Conservation (phyloP, 352 stramenopile genomes). For the Globisporangium cylindrosporum region DNA sequence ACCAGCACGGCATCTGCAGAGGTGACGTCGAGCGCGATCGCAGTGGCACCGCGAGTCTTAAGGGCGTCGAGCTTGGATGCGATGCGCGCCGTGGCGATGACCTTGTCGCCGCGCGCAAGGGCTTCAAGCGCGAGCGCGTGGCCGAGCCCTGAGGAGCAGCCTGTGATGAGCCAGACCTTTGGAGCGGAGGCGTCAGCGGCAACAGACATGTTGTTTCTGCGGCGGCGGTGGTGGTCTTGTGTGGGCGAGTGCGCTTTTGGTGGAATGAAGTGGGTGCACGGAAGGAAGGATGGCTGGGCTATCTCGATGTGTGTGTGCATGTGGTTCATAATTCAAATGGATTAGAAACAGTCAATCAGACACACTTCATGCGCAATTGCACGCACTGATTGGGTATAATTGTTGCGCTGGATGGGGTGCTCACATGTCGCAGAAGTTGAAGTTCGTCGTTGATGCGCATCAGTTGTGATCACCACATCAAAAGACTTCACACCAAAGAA, state of each 20-base stretch:
- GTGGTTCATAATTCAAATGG: background rate
- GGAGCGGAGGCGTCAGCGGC: conserved; percentile 1
- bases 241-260: background rate
- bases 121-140: conserved; percentile 39
- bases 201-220: background rate
- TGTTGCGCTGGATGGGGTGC: too few species aligned
- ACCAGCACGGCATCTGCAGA: conserved; percentile 28
- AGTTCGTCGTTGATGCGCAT: conserved; percentile 11
- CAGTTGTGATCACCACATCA: background rate
- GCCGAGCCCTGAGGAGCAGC: conserved; percentile 48
- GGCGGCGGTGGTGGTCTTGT: background rate
- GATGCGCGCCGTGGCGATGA: conserved; percentile 48
- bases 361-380: background rate
- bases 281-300: background rate
- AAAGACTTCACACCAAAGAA: background rate
- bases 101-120: conserved; percentile 39
- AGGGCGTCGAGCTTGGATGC: conserved; percentile 34
- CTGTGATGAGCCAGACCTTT: conserved; percentile 57
- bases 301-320: background rate
- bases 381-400: too few species aligned
- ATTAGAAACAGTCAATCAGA: background rate
- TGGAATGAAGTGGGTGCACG: background rate
- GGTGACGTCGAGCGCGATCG: conserved; percentile 43
- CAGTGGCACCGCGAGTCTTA: conserved; percentile 23
- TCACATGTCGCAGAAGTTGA: conserved; percentile 5